phyloP scores from a whole-genome alignment of 2,329 filamentous ascomycete genomes.

The Pseudocercospora macadamiae region DNA sequence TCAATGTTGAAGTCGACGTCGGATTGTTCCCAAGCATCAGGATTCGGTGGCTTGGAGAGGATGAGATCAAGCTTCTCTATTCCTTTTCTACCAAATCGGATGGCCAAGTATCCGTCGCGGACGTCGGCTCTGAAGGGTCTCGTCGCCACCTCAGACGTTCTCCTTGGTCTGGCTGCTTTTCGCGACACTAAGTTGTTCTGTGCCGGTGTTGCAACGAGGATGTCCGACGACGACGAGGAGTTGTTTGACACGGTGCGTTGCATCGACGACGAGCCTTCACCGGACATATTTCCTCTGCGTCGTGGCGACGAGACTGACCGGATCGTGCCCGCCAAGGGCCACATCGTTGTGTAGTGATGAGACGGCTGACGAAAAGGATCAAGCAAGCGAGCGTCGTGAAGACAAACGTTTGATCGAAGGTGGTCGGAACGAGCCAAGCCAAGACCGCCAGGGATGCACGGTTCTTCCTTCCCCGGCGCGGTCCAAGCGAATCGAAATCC shows the following conservation, averaged over 20 bases:
- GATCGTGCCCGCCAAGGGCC: constrained; percentile 5
- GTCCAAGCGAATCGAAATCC: not conserved
- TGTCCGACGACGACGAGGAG: constrained; percentile 33
- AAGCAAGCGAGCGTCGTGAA: not conserved
- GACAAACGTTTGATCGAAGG: not conserved
- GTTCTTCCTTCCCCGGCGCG: not conserved
- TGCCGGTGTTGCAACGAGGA: constrained; percentile 26
- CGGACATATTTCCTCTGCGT: constrained; percentile 12
- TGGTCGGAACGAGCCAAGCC: not conserved
- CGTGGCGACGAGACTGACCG: constrained; percentile 13
- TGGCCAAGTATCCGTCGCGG: constrained; percentile 11
- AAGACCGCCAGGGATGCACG: not conserved
- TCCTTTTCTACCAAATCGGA: constrained; percentile 18
- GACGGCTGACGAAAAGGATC: not conserved
- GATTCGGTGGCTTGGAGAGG: constrained; percentile 7
- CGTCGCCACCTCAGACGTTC: not conserved
- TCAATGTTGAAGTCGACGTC: not conserved
- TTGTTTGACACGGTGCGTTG: constrained; percentile 21
- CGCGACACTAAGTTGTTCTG: not conserved
- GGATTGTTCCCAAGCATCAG: not conserved
- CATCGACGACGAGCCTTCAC: constrained; percentile 11
- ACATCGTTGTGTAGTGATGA: constrained; percentile 8
- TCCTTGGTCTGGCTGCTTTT: constrained; percentile 1
- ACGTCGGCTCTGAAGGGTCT: constrained; percentile 4
- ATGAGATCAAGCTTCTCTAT: constrained; percentile 20